Base-by-base conservation (phyloP, 2,329 filamentous ascomycete genomes). In the Colletotrichum abscissum region DNA sequence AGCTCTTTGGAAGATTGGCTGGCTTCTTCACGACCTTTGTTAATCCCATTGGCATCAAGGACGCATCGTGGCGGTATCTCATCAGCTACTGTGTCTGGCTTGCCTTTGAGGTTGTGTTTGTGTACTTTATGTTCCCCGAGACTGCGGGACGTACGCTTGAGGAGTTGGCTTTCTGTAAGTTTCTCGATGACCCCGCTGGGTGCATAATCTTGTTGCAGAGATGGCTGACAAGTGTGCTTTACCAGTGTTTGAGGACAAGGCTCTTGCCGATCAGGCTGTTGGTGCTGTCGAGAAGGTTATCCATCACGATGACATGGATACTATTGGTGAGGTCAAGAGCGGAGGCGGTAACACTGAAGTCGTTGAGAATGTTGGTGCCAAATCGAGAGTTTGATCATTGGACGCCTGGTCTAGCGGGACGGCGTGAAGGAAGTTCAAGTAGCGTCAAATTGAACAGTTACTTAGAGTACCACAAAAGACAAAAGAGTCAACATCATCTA, bases 91-190 rank as follows among this genome's bases (percentile, higher is more conserved):
- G 74, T 59, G 74, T 72, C 74, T 79, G 77, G 77, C 74, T 80
- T 16, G 77, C 65, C 12, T 78, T 80, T 49, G 79, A 80, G 65
- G 58, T 77, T 11, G 69, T 56, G n/a, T 42, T 77, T 92, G 92
- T 95, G 54, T 95, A 92, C 83, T 94, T 95, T 82, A 87, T 94
- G 76, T 95, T 94, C 80, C 93, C 93, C 9, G 93, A 95, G 82
- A 95, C 93, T 0, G 92, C 92, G 72, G 93, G 93, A 74, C 88
- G 94, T 72, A 90, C 92, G 71, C 85, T 95, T 55, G 93, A 95
- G 84, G 93, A 95, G 66, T 26, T 79, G 52, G 74, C 78, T 49
- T 77, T 79, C 67, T 35, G 74, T 75, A 14, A 74, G 74, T 67
- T 26, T 24, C 16, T 12, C 8, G 7, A 42, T 42, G 38, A 0